Percentiles rank a stretch among this genome's conserved stretches.
Conservation (phyloP, 2,329 filamentous ascomycete species). For the Cryphonectria nitschkei region DNA sequence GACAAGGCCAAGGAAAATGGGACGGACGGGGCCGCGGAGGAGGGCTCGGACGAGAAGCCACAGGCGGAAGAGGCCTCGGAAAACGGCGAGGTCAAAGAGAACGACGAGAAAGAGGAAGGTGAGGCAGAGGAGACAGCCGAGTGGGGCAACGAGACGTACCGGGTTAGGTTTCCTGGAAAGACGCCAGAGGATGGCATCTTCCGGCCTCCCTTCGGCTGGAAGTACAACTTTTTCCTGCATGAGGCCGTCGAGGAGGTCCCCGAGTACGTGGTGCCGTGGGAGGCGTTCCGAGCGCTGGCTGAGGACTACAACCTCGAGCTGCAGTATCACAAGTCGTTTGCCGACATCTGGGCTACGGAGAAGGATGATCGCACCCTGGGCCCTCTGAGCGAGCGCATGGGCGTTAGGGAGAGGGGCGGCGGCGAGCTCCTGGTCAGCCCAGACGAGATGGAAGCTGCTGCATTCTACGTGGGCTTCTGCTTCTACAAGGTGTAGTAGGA, state of each 20-base stretch:
- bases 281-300: slow-evolving; percentile 91
- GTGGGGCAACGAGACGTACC: slow-evolving; percentile 94
- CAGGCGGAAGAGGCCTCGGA: slow-evolving; percentile 37
- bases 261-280: slow-evolving; percentile 98
- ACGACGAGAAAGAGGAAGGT: slow-evolving; percentile 61
- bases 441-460: slow-evolving; percentile 90
- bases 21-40: slow-evolving; percentile 31
- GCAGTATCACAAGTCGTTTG: slow-evolving; percentile 89
- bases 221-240: slow-evolving; percentile 94
- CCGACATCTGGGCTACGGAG: slow-evolving; percentile 89
- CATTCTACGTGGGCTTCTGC: slow-evolving; percentile 92
- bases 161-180: slow-evolving; percentile 82
- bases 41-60: slow-evolving; percentile 38
- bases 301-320: slow-evolving; percentile 97
- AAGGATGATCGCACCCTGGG: slow-evolving; percentile 83
- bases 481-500: slow-evolving; percentile 83
- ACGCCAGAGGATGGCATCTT: slow-evolving; percentile 88
- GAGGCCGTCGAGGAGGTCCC: slow-evolving; percentile 96
- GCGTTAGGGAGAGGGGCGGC: slow-evolving; percentile 74
- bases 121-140: slow-evolving; percentile 68
- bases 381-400: slow-evolving; percentile 92
- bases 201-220: slow-evolving; percentile 94
- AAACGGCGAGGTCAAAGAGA: slow-evolving; percentile 50
- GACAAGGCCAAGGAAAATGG: slow-evolving; percentile 37
- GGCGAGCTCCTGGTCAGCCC: slow-evolving; percentile 72